Percentiles rank a stretch among this genome's conserved stretches.
phyloP scores from a whole-genome alignment of 345 rosid species.

The Abelmoschus esculentus region DNA sequence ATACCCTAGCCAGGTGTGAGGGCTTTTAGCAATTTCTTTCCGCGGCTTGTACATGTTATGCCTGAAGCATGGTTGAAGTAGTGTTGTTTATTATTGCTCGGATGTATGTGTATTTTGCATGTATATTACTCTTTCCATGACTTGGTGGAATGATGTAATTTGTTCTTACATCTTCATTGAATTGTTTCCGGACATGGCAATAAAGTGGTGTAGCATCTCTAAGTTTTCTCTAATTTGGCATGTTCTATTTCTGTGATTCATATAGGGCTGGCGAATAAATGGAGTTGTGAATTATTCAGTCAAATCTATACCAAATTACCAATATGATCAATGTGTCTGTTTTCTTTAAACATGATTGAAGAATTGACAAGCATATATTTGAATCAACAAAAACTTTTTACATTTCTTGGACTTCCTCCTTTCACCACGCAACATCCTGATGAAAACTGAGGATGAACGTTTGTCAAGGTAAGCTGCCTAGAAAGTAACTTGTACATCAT shows the following conservation, averaged over 20 bases:
- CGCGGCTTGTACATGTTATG: neutral
- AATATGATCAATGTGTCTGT: no score
- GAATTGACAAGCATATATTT: no score
- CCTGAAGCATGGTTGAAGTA: neutral
- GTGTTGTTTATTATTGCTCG: neutral
- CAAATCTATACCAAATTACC: no score
- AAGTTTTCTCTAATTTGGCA: neutral
- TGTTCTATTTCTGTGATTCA: neutral
- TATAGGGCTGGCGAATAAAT: neutral
- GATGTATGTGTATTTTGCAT: neutral
- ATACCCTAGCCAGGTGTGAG: neutral
- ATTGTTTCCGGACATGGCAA: neutral
- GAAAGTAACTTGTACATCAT: slow-evolving; percentile 20
- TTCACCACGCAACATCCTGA: slow-evolving; percentile 14
- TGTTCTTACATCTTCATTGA: neutral
- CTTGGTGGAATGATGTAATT: neutral
- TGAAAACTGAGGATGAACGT: no score
- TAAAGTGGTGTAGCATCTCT: neutral
- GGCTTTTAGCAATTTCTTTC: neutral
- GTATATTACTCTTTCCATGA: neutral
- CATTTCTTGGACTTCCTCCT: neutral
- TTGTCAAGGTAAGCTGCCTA: slow-evolving; percentile 11
- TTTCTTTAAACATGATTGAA: neutral
- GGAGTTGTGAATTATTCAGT: neutral
- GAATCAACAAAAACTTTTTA: no score